Percentiles rank a stretch among this genome's conserved stretches.
phyloP scores from a whole-genome alignment of 2,329 filamentous ascomycete species.

The Aspergillus latus region DNA sequence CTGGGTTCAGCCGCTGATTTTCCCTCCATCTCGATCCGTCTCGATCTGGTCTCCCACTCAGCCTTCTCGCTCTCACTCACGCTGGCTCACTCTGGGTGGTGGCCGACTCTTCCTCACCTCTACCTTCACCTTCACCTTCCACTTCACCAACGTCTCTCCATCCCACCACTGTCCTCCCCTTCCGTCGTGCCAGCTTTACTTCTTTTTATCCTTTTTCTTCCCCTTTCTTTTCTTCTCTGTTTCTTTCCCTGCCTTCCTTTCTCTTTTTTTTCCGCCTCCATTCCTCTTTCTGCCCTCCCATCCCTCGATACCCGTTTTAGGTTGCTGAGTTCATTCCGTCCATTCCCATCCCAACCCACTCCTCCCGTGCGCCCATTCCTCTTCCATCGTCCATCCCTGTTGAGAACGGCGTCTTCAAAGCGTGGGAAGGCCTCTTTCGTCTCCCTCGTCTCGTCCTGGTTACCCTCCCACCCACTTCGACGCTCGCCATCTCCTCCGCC shows the following conservation, averaged over 20 bases:
- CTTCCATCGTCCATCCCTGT: conserved; percentile 35
- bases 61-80: conserved; percentile 19
- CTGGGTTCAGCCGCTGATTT: conserved; percentile 11
- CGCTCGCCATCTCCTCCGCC: conserved; percentile 23
- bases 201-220: conserved; percentile 5
- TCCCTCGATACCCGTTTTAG: conserved; percentile 25
- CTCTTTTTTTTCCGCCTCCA: conserved; percentile 16
- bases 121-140: not conserved
- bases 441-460: conserved; percentile 9
- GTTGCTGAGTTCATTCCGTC: conserved; percentile 22
- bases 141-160: conserved; percentile 1
- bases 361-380: conserved; percentile 25
- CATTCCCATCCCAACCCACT: conserved; percentile 25
- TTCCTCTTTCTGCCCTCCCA: conserved; percentile 25
- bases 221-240: conserved; percentile 11
- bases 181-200: conserved; percentile 6
- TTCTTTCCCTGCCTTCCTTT: conserved; percentile 13
- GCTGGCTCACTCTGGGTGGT: not conserved
- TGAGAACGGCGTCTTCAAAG: conserved; percentile 28
- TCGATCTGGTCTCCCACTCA: conserved; percentile 9
- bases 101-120: not conserved
- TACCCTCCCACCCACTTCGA: conserved; percentile 12
- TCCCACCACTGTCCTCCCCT: conserved; percentile 1
- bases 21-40: conserved; percentile 10
- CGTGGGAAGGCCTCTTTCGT: conserved; percentile 5